Evolutionary conservation across 2,329 filamentous ascomycete genomes (phyloP).

Genomic region (Hypoxylon sp.): DNA sequence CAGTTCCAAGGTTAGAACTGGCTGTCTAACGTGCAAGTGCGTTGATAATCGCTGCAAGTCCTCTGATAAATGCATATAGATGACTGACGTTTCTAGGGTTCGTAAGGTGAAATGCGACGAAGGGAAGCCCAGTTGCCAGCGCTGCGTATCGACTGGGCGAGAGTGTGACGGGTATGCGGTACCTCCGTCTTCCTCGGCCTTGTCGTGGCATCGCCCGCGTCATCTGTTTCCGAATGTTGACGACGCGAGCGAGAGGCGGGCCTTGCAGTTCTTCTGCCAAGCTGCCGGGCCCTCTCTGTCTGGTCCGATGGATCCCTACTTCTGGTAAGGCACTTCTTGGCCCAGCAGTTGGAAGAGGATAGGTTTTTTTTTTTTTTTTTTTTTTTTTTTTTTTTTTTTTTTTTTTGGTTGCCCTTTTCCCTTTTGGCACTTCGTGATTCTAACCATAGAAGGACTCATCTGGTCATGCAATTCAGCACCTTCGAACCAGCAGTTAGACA

Average conservation of each 20-base stretch:
- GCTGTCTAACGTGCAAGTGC: slow-evolving; percentile 38
- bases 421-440: background rate
- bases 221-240: slow-evolving; percentile 46
- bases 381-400: no score
- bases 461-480: slow-evolving; percentile 55
- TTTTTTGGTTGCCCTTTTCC: no score
- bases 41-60: slow-evolving; percentile 2
- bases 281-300: slow-evolving; percentile 54
- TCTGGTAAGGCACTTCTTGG: slow-evolving; percentile 48
- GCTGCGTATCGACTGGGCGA: slow-evolving; percentile 48
- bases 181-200: slow-evolving; percentile 24
- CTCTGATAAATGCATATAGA: background rate
- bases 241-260: slow-evolving; percentile 49
- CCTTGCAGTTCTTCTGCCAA: slow-evolving; percentile 55
- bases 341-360: background rate
- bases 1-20: slow-evolving; percentile 45
- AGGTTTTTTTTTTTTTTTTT: no score
- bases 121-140: slow-evolving; percentile 46
- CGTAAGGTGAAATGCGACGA: slow-evolving; percentile 51
- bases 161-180: slow-evolving; percentile 53
- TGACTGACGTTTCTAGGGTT: slow-evolving; percentile 32
- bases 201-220: slow-evolving; percentile 55
- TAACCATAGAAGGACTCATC: slow-evolving; percentile 50
- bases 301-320: slow-evolving; percentile 54
- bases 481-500: slow-evolving; percentile 56